Percentiles rank a stretch among this genome's conserved stretches.
These are phyloP conservation scores for Leccinum ochraceum DNA, from an alignment of 768 basidiomycete genomes.

Conservation along the genomic window DNA sequence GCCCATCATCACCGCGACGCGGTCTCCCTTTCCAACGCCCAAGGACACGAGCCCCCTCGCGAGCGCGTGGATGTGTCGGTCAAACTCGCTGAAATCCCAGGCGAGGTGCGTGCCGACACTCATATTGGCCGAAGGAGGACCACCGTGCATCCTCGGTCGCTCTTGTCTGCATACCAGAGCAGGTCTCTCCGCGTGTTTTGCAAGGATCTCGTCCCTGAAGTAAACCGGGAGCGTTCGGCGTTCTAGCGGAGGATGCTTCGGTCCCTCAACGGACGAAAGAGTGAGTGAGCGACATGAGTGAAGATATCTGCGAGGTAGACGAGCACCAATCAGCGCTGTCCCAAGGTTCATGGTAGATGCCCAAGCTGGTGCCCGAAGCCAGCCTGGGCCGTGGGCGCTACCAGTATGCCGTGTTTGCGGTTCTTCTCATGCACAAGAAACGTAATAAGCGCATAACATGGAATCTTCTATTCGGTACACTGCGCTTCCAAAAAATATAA, in stretches of 20 bases:
- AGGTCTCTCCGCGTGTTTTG: slow-evolving; percentile 47
- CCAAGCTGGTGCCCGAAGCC: neutral
- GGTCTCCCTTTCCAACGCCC: no score
- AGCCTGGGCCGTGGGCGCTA: no score
- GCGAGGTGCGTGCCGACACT: slow-evolving; percentile 52
- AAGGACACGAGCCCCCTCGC: no score
- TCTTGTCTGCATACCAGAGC: slow-evolving; percentile 71
- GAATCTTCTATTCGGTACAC: neutral
- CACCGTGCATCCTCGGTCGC: slow-evolving; percentile 55
- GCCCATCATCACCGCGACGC: no score
- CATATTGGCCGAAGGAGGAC: slow-evolving; percentile 55
- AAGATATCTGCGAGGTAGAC: slow-evolving; percentile 6
- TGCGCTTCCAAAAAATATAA: neutral
- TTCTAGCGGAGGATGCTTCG: slow-evolving; percentile 55
- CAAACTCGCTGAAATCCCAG: slow-evolving; percentile 61
- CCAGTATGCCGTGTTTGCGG: neutral
- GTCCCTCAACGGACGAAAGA: slow-evolving; percentile 58
- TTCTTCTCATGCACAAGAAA: neutral
- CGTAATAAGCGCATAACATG: neutral
- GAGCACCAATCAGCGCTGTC: neutral
- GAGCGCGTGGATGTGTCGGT: no score
- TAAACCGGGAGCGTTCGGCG: slow-evolving; percentile 59
- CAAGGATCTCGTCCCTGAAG: slow-evolving; percentile 58
- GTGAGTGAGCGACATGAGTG: slow-evolving; percentile 35
- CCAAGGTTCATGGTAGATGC: slow-evolving; percentile 4